These are phyloP conservation scores for Suaeda aralocaspica DNA, from an alignment of 148 eudicot genomes.

Conservation along the genomic window DNA sequence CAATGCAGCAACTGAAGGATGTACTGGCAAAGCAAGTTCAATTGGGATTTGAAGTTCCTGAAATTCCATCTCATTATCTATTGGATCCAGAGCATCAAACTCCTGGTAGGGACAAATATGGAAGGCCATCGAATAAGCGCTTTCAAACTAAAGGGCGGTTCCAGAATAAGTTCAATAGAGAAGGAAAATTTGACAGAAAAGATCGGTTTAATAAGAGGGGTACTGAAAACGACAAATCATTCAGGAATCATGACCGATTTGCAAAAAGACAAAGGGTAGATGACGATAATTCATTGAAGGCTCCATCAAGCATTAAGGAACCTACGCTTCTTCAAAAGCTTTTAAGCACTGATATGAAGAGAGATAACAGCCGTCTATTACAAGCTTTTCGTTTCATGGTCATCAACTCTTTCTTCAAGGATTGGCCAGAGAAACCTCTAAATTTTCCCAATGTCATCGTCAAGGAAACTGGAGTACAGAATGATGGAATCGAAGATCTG, in stretches of 20 bases:
- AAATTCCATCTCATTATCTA: conserved; percentile 72
- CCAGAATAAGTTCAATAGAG: conserved; percentile 49
- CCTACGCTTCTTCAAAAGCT: conserved; percentile 81
- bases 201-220: conserved; percentile 33
- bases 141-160: conserved; percentile 58
- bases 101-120: conserved; percentile 29
- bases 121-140: conserved; percentile 29
- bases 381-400: conserved; percentile 84
- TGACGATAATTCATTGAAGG: conserved; percentile 16
- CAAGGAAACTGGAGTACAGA: conserved; percentile 32
- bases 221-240: conserved; percentile 25
- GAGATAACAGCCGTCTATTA: conserved; percentile 53
- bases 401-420: conserved; percentile 71
- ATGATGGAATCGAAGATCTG: conserved; percentile 26
- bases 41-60: conserved; percentile 93
- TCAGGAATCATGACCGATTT: conserved; percentile 20
- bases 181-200: conserved; percentile 40
- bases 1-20: conserved; percentile 82
- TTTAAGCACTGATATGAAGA: conserved; percentile 54
- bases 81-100: conserved; percentile 47
- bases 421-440: conserved; percentile 52
- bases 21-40: conserved; percentile 83
- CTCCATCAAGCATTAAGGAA: conserved; percentile 27
- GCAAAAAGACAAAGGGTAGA: conserved; percentile 28
- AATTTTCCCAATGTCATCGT: conserved; percentile 60